These are phyloP conservation scores for Penicillium sp. DNA, from an alignment of 2,329 filamentous ascomycete genomes.

Conservation along the genomic window DNA sequence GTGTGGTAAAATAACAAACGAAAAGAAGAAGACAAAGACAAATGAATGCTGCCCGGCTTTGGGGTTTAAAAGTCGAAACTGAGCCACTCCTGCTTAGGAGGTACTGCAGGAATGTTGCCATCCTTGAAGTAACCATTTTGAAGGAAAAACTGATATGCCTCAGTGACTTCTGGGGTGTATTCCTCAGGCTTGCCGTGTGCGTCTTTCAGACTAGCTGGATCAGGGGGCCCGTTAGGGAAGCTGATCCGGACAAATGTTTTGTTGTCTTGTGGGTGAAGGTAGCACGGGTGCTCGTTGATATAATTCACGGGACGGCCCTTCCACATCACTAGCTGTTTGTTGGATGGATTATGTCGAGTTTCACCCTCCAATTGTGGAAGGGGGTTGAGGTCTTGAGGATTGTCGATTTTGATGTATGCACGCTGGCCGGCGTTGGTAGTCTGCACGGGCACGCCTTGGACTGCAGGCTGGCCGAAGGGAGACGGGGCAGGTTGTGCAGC, in stretches of 20 bases:
- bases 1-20: background rate
- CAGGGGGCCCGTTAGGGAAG: constrained; percentile 69
- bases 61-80: constrained; percentile 64
- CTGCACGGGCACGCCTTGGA: constrained; percentile 17
- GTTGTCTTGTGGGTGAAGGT: constrained; percentile 52
- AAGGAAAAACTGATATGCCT: constrained; percentile 63
- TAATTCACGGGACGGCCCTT: constrained; percentile 65
- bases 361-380: constrained; percentile 39
- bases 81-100: constrained; percentile 74
- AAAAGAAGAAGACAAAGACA: background rate
- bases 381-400: constrained; percentile 32
- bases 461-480: constrained; percentile 20
- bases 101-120: constrained; percentile 70
- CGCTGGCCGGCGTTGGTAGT: constrained; percentile 27
- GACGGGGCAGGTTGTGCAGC: constrained; percentile 1
- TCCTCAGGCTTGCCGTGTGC: constrained; percentile 53
- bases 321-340: constrained; percentile 53
- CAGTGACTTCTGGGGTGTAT: constrained; percentile 54
- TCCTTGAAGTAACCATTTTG: constrained; percentile 67
- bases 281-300: constrained; percentile 51
- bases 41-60: background rate
- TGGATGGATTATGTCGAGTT: constrained; percentile 35
- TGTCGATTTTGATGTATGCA: constrained; percentile 27
- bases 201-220: constrained; percentile 43
- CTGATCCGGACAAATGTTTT: constrained; percentile 64